Base-by-base conservation (phyloP, 176 grass and related monocot species). In the Eragrostis nindensis region DNA sequence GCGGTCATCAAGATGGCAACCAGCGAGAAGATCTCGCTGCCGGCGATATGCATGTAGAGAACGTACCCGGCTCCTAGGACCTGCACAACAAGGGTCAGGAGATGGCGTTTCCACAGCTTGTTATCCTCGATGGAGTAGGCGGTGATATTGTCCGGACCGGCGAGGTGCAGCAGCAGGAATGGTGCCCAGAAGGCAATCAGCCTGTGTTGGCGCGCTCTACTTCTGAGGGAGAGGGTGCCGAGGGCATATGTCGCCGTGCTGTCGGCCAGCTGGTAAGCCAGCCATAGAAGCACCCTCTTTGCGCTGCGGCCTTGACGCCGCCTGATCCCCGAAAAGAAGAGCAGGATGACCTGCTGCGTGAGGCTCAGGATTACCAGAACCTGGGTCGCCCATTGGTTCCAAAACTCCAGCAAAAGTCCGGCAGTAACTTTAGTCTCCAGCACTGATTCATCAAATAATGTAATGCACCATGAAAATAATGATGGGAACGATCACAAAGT, bases 101-200 rank as follows among this genome's bases (percentile, higher is more conserved):
- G 10, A n/a, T 80, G 76, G 46, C 76, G 63, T 60, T 61, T 42
- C 86, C 89, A 59, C 21, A 87, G 70, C 69, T 87, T 22, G 65
- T 84, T 65, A 19, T 80, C 89, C 82, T 91, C 13, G 0, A 91
- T 5, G 10, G 85, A 71, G 49, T 80, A 87, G 15, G 89, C 74
- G 0, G 85, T 87, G 44, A 91, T 91, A 52, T 75, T 84, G 38
- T 91, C 85, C 0, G 61, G 85, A 14, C 89, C 89, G 1, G 75
- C 89, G 30, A 91, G 89, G 13, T 87, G 85, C 1, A 87, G 53
- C 6, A 91, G 53, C 30, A 91, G 45, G 64, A 87, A 91, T 0
- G 89, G 89, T 0, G 85, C 53, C 83, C 83, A 82, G 49, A 86
- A 78, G 1, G 57, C 32, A 0, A 78, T 24, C 0, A 85, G 70